Base-by-base conservation (phyloP, 352 stramenopile genomes). In the Thalassiosira allenii region DNA sequence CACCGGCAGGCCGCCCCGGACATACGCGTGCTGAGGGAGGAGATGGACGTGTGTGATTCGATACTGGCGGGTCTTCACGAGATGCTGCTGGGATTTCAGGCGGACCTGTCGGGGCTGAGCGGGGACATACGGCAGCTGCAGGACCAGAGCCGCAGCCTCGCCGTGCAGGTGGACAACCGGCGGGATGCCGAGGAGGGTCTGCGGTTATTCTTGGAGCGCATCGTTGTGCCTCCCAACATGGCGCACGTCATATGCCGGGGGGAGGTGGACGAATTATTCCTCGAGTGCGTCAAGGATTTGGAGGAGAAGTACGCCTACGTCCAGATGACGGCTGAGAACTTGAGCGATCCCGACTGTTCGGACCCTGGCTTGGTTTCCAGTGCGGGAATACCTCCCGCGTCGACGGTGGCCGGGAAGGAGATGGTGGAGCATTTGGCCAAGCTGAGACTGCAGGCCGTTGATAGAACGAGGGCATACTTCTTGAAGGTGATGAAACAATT, bases 61-160 rank as follows among this genome's bases (percentile, higher is more conserved):
- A 96, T 99, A 67, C 91, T 99, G 47, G 95, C 94, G 20, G 94
- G 95, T 49, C 97, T 99, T 93, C 96, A 99, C 81, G 96, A 98
- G 90, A 98, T 99, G 95, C 84, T 99, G 40, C 84, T 98, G 23
- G 97, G 97, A 5, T 99, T 99, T 87, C 97, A 99, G 89, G 96
- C 96, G 2, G 97, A 99, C 88, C 87, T 99, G 4, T 97, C 97
- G 25, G 96, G 96, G 44, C 97, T 99, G 74, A 98, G 94, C 75
- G 95, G 98, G 57, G 97, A 99, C 84, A 99, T 99, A 83, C 95
- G 95, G 59, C 92, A 98, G 63, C 83, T 99, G 9, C 97, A 99
- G 93, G 94, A 98, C 74, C 96, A 98, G 58, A 97, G 92, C 14
- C 95, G 97, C 57, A 93, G 88, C 52, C 96, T 98, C 89, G 97